Conservation (phyloP, 345 rosid genomes). For the Tarenaya hassleriana region DNA sequence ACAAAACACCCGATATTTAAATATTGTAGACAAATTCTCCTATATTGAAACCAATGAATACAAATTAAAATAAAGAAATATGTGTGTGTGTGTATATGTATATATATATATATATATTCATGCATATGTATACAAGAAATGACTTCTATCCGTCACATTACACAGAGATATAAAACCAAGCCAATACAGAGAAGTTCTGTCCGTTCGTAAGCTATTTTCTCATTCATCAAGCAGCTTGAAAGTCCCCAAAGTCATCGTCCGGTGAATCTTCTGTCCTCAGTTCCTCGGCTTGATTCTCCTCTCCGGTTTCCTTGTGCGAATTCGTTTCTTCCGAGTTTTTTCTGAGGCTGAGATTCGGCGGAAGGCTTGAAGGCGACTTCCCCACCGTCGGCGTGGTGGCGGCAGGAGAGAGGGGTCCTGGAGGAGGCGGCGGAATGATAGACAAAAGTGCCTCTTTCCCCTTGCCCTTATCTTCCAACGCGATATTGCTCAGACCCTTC, state of each 20-base stretch:
- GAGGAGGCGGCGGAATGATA: conserved; percentile 83
- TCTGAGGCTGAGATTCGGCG: conserved; percentile 31
- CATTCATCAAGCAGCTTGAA: conserved; percentile 63
- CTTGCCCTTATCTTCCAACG: conserved; percentile 53
- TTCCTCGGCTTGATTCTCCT: conserved; percentile 32
- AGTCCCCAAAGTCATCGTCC: conserved; percentile 96
- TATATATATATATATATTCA: no score
- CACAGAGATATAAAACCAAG: no score
- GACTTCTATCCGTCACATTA: no score
- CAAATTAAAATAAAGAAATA: no score
- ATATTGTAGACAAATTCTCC: no score
- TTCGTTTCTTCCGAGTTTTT: conserved; percentile 23
- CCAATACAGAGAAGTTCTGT: no score
- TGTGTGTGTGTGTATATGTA: no score
- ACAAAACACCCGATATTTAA: no score
- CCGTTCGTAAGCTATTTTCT: no score
- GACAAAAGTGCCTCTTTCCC: conserved; percentile 45
- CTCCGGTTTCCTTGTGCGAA: conserved; percentile 27
- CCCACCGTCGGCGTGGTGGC: conserved; percentile 25
- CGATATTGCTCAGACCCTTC: conserved; percentile 46
- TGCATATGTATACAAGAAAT: no score
- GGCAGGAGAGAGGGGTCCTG: conserved; percentile 54
- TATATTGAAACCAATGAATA: no score
- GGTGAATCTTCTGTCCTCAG: conserved; percentile 38
- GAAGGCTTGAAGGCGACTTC: conserved; percentile 35